Percentiles rank a stretch among this genome's conserved stretches.
Conservation (phyloP, 768 basidiomycete genomes). For the Tylopilus felleus region DNA sequence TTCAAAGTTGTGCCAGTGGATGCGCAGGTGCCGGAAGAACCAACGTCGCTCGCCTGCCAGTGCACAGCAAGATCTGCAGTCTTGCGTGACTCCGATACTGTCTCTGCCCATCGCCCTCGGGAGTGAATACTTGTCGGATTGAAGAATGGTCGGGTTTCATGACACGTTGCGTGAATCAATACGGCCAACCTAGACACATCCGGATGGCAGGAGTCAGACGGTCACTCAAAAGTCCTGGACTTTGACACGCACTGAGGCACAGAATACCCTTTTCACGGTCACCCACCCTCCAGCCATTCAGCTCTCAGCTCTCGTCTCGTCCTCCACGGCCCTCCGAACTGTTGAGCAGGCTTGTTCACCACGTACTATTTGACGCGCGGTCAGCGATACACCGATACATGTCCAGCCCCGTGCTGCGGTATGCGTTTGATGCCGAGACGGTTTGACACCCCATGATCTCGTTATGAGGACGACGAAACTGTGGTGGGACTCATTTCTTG, state of each 20-base stretch:
- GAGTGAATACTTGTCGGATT: too few relatives aligned
- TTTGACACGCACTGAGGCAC: slow-evolving; percentile 19
- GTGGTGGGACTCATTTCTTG: too few relatives aligned
- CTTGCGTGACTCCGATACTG: too few relatives aligned
- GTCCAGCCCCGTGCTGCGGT: slow-evolving; percentile 71
- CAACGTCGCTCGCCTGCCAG: too few relatives aligned
- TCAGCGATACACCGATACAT: slow-evolving; percentile 87
- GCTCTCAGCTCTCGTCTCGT: slow-evolving; percentile 11
- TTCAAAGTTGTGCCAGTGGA: too few relatives aligned
- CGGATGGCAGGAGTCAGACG: too few relatives aligned
- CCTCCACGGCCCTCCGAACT: slow-evolving; percentile 35
- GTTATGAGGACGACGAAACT: slow-evolving; percentile 67
- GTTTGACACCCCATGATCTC: slow-evolving; percentile 75
- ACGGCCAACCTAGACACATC: too few relatives aligned
- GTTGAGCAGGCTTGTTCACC: slow-evolving; percentile 60
- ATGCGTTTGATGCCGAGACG: slow-evolving; percentile 77
- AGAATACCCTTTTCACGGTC: slow-evolving; percentile 3
- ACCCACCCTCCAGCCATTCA: slow-evolving; percentile 7
- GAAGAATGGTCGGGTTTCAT: too few relatives aligned
- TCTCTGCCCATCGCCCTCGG: too few relatives aligned
- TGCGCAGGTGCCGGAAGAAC: too few relatives aligned
- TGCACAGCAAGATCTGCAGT: too few relatives aligned
- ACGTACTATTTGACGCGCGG: slow-evolving; percentile 87
- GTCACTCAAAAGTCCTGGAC: slow-evolving; percentile 11
- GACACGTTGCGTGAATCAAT: too few relatives aligned